Percentiles rank a stretch among this genome's conserved stretches.
Conservation (phyloP, 192 early-diverging fungal species). For the Coemansia sp. region DNA sequence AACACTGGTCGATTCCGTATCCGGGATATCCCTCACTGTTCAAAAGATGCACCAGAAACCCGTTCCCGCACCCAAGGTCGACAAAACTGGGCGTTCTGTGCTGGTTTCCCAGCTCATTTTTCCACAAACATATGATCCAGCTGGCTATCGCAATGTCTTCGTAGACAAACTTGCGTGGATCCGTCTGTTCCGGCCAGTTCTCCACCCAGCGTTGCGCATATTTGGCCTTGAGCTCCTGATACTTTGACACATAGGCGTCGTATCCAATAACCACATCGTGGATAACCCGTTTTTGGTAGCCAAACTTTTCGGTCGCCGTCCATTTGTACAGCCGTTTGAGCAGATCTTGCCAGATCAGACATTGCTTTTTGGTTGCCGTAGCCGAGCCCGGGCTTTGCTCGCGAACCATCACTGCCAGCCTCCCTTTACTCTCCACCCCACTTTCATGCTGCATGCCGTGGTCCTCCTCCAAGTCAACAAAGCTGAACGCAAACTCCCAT, state of each 20-base stretch:
- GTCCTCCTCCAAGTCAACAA: slow-evolving; percentile 6
- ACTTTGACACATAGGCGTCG: slow-evolving; percentile 64
- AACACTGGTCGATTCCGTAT: slow-evolving; percentile 71
- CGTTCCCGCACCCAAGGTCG: slow-evolving; percentile 87
- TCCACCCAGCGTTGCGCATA: slow-evolving; percentile 67
- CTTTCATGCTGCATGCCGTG: not conserved
- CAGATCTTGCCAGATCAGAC: slow-evolving; percentile 60
- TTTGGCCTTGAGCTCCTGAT: slow-evolving; percentile 65
- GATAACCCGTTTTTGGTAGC: slow-evolving; percentile 68
- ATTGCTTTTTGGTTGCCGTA: slow-evolving; percentile 55
- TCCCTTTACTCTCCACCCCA: not conserved
- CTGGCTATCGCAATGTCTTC: slow-evolving; percentile 87
- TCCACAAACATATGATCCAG: slow-evolving; percentile 77
- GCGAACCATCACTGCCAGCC: slow-evolving; percentile 24
- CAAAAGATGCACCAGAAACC: slow-evolving; percentile 73
- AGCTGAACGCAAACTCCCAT: slow-evolving; percentile 37
- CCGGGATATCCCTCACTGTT: slow-evolving; percentile 70
- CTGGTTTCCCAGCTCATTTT: slow-evolving; percentile 24
- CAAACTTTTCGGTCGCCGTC: slow-evolving; percentile 68
- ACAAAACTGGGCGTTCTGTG: slow-evolving; percentile 61
- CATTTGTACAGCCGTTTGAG: slow-evolving; percentile 71
- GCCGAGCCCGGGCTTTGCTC: slow-evolving; percentile 20
- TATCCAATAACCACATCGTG: slow-evolving; percentile 74
- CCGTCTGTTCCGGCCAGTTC: slow-evolving; percentile 81
- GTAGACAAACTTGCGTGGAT: slow-evolving; percentile 80